Conservation (phyloP, 2,329 filamentous ascomycete species). For the Fusarium robinianum region DNA sequence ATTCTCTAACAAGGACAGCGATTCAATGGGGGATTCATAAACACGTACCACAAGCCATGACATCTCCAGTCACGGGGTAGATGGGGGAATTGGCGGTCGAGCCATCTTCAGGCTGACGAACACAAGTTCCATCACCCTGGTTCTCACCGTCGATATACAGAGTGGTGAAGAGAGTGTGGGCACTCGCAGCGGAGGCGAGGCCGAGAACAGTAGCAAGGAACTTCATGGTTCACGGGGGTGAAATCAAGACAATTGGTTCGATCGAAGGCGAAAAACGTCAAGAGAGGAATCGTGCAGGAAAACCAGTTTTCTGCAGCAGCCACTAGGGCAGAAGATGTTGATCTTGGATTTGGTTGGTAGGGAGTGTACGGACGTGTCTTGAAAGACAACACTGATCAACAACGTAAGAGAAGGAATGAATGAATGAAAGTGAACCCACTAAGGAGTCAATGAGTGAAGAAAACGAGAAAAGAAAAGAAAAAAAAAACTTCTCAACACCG, state of each 20-base stretch:
- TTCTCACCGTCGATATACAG: conserved; percentile 64
- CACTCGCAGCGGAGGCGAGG: conserved; percentile 47
- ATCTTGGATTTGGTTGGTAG: conserved; percentile 7
- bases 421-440: conserved; percentile 26
- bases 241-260: conserved; percentile 1
- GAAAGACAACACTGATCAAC: too few relatives aligned
- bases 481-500: conserved; percentile 26
- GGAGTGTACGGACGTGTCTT: conserved; percentile 18
- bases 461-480: conserved; percentile 13
- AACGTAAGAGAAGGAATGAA: conserved; percentile 20
- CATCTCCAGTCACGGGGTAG: conserved; percentile 57
- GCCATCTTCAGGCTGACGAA: conserved; percentile 65
- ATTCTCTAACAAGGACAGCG: not conserved
- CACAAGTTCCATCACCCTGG: conserved; percentile 73
- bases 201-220: conserved; percentile 40
- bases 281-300: conserved; percentile 23
- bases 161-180: conserved; percentile 68
- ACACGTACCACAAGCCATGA: conserved; percentile 72
- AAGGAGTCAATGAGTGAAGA: conserved; percentile 24
- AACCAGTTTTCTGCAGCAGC: conserved; percentile 32
- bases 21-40: not conserved
- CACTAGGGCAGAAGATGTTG: conserved; percentile 26
- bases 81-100: conserved; percentile 62
- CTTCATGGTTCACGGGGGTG: conserved; percentile 48
- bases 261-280: not conserved